Percentiles rank a stretch among this genome's conserved stretches.
Conservation (phyloP, 345 rosid species). For the Odontarrhena argentea region DNA sequence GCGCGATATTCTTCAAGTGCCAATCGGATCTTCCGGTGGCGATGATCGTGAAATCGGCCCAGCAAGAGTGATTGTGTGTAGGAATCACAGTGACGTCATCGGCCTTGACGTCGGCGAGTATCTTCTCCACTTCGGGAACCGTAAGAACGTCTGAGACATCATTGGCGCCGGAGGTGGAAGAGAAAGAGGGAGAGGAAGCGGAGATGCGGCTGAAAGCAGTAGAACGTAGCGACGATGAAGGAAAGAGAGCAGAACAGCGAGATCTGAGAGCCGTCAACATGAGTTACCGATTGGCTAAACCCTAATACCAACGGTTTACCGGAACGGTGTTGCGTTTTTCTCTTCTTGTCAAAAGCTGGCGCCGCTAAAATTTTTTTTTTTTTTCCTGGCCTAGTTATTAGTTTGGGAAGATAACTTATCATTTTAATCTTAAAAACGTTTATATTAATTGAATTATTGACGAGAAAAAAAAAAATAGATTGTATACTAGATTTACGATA, state of each 20-base stretch:
- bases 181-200: slow-evolving; percentile 26
- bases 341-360: too few relatives aligned
- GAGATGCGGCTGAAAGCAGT: slow-evolving; percentile 19
- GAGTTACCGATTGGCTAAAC: background rate
- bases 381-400: too few relatives aligned
- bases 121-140: slow-evolving; percentile 57
- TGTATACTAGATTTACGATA: too few relatives aligned
- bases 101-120: slow-evolving; percentile 77
- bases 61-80: slow-evolving; percentile 49
- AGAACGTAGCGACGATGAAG: slow-evolving; percentile 30
- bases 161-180: background rate
- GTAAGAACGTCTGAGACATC: slow-evolving; percentile 32
- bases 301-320: slow-evolving; percentile 7
- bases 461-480: too few relatives aligned
- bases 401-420: too few relatives aligned
- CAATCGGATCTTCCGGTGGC: slow-evolving; percentile 90
- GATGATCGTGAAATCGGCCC: slow-evolving; percentile 79
- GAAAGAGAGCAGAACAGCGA: slow-evolving; percentile 24
- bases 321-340: background rate
- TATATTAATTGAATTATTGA: too few relatives aligned
- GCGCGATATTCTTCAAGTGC: slow-evolving; percentile 91
- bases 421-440: too few relatives aligned
- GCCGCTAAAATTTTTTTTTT: too few relatives aligned
- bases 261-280: slow-evolving; percentile 45
- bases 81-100: slow-evolving; percentile 79